Percentiles rank a stretch among this genome's conserved stretches.
phyloP scores from a whole-genome alignment of 768 basidiomycete genomes.

The Phanerochaete sordida region DNA sequence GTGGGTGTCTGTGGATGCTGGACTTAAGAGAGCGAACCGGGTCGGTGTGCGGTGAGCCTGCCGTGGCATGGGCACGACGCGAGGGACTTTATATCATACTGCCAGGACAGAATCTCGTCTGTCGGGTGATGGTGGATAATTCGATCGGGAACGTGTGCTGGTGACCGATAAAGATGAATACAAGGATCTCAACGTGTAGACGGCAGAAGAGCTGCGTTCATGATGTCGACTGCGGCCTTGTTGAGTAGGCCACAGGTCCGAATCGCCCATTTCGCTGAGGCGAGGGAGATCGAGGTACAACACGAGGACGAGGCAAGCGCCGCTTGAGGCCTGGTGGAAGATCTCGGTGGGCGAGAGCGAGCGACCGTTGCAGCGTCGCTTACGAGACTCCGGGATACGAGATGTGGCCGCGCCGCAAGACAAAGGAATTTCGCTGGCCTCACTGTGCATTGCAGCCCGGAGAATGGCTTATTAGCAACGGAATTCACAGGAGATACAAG shows the following conservation, averaged over 20 bases:
- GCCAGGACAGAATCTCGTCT: constrained; percentile 43
- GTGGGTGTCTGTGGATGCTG: constrained; percentile 14
- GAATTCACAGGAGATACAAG: constrained; percentile 3
- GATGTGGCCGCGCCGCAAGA: constrained; percentile 11
- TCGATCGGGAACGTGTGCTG: constrained; percentile 78
- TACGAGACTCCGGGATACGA: constrained; percentile 7
- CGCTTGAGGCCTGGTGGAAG: constrained; percentile 31
- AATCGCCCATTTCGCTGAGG: constrained; percentile 50
- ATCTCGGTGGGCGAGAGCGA: constrained; percentile 26
- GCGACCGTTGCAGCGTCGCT: constrained; percentile 16
- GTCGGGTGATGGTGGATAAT: constrained; percentile 49
- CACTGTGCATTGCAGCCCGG: neutral
- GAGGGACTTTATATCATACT: constrained; percentile 48
- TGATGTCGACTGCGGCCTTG: constrained; percentile 52
- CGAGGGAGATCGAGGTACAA: constrained; percentile 62
- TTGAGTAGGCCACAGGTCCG: constrained; percentile 71
- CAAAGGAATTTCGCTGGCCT: constrained; percentile 8
- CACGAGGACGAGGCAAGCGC: constrained; percentile 60
- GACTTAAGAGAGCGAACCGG: constrained; percentile 16
- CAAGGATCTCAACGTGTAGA: constrained; percentile 67
- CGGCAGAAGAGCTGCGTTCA: constrained; percentile 60
- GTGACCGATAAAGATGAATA: constrained; percentile 72
- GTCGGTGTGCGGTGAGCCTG: constrained; percentile 20
- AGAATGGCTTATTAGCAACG: neutral
- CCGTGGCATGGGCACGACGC: constrained; percentile 16